Conservation (phyloP, 2,329 filamentous ascomycete species). For the Niveomyces coronatus region DNA sequence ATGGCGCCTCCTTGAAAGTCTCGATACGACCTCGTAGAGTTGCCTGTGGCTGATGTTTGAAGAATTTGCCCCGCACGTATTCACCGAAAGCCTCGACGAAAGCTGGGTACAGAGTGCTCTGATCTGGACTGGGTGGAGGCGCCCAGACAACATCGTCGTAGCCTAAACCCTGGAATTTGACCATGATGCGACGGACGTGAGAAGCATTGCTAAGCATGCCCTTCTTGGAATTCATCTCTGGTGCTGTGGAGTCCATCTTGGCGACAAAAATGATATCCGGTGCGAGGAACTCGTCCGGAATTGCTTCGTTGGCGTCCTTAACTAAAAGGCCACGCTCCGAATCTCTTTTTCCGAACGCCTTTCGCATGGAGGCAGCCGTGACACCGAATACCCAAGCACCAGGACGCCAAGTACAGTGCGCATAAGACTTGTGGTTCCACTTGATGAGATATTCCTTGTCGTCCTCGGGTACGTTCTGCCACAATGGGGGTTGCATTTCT, state of each 20-base stretch:
- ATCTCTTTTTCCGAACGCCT: constrained; percentile 64
- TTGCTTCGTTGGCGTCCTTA: constrained; percentile 63
- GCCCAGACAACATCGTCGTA: constrained; percentile 95
- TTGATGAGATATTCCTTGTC: constrained; percentile 90
- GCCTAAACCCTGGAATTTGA: constrained; percentile 86
- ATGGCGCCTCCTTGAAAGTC: constrained; percentile 54
- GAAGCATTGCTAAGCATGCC: constrained; percentile 62
- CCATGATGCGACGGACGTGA: constrained; percentile 62
- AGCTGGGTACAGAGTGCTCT: constrained; percentile 59
- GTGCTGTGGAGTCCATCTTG: constrained; percentile 38
- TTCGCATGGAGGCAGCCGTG: constrained; percentile 52
- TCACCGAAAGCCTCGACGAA: constrained; percentile 80
- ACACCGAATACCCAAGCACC: constrained; percentile 82
- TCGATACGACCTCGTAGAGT: constrained; percentile 58
- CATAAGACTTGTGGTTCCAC: constrained; percentile 74
- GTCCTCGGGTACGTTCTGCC: constrained; percentile 42
- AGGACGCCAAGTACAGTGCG: constrained; percentile 75
- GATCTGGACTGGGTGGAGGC: constrained; percentile 57
- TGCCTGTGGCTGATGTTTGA: constrained; percentile 43
- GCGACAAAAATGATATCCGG: constrained; percentile 85
- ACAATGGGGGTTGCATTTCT: constrained; percentile 15
- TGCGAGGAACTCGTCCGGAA: constrained; percentile 77
- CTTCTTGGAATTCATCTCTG: constrained; percentile 48
- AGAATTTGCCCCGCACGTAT: constrained; percentile 70
- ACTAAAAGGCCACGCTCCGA: constrained; percentile 47